phyloP scores from a whole-genome alignment of 345 rosid species.

The Nephelium lappaceum region DNA sequence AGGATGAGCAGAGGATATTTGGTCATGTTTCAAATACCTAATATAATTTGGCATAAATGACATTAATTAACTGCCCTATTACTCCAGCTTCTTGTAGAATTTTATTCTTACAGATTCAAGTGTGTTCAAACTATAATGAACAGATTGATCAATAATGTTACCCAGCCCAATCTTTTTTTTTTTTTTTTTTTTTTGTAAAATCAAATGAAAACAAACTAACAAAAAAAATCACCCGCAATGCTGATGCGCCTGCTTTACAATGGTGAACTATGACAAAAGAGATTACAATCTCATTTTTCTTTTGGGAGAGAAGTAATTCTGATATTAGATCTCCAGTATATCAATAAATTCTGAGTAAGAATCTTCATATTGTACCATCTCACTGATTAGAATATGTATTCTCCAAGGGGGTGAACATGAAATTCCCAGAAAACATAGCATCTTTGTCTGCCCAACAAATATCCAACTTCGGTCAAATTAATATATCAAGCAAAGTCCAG shows the following conservation, averaged over 20 bases:
- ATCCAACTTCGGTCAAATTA: slow-evolving; percentile 21
- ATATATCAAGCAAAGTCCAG: background rate
- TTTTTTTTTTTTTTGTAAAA: background rate
- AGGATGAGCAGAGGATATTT: background rate
- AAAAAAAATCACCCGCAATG: background rate
- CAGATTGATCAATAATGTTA: background rate
- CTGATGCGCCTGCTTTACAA: slow-evolving; percentile 3
- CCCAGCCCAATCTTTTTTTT: background rate
- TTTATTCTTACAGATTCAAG: background rate
- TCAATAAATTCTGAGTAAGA: background rate
- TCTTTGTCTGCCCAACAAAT: slow-evolving; percentile 69
- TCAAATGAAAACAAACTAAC: background rate
- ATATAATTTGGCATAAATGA: background rate
- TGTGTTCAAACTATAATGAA: background rate
- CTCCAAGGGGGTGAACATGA: slow-evolving; percentile 72
- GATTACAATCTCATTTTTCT: background rate
- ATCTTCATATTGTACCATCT: slow-evolving; percentile 20
- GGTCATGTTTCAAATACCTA: background rate
- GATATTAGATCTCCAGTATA: background rate
- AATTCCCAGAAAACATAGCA: slow-evolving; percentile 85
- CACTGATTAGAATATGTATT: slow-evolving; percentile 26
- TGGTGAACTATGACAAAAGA: background rate
- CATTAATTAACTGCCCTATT: slow-evolving; percentile 1
- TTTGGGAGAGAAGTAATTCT: background rate
- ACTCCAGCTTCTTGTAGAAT: background rate